Conservation (phyloP, 2,329 filamentous ascomycete genomes). For the Colletotrichum sublineola region DNA sequence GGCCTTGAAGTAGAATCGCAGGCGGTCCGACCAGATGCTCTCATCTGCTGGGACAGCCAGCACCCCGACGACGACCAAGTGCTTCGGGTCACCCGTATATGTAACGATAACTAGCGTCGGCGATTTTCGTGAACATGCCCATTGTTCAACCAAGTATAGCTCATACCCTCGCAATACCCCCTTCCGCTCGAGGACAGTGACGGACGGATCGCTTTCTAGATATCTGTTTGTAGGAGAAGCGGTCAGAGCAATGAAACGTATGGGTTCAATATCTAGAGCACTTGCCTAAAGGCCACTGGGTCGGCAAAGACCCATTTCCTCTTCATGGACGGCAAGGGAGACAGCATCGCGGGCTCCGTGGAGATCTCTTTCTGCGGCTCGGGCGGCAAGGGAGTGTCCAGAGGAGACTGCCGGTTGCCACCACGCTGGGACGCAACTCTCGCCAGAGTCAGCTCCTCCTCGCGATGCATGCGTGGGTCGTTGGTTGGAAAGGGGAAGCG, state of each 20-base stretch:
- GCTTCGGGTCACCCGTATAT: conserved; percentile 87
- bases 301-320: conserved; percentile 70
- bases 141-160: conserved; percentile 95
- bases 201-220: conserved; percentile 86
- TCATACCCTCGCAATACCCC: conserved; percentile 85
- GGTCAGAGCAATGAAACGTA: conserved; percentile 1
- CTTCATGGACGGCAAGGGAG: conserved; percentile 49
- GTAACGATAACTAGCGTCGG: conserved; percentile 94
- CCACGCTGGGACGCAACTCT: conserved; percentile 50
- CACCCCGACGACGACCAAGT: conserved; percentile 83
- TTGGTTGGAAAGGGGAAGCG: conserved; percentile 51
- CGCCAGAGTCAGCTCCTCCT: conserved; percentile 55
- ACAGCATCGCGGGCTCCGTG: conserved; percentile 29
- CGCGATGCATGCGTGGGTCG: conserved; percentile 52
- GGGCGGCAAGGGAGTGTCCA: conserved; percentile 35
- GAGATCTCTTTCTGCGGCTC: conserved; percentile 37
- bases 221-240: conserved; percentile 64
- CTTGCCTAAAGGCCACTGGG: conserved; percentile 68
- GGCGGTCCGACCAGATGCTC: conserved; percentile 79
- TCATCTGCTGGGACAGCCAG: conserved; percentile 87
- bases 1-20: conserved; percentile 88
- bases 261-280: neutral
- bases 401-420: conserved; percentile 43
- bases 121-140: conserved; percentile 91
- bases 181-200: conserved; percentile 79